These are phyloP conservation scores for Penicillium alfredii DNA, from an alignment of 495 filamentous ascomycete genomes.

Conservation along the genomic window DNA sequence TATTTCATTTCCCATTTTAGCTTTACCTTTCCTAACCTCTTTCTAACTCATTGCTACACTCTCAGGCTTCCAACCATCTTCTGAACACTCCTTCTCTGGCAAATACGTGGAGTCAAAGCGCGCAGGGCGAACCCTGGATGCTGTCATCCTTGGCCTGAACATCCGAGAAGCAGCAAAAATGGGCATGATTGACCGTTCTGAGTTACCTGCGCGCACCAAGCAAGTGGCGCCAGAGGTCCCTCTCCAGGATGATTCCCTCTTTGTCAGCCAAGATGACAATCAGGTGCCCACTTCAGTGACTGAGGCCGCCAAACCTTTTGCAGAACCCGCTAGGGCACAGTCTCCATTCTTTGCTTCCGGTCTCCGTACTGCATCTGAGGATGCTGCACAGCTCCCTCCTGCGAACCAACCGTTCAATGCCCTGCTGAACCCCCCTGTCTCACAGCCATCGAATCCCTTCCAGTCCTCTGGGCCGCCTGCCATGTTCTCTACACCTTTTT, in stretches of 20 bases:
- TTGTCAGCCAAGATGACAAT: slow-evolving; percentile 40
- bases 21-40: too few relatives aligned
- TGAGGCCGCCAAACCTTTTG: slow-evolving; percentile 1
- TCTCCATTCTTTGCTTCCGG: background rate
- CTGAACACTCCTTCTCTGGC: slow-evolving; percentile 47
- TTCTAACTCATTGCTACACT: background rate
- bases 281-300: slow-evolving; percentile 12
- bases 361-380: slow-evolving; percentile 6
- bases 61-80: slow-evolving; percentile 37
- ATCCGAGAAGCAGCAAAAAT: slow-evolving; percentile 42
- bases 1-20: background rate
- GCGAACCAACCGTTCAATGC: background rate
- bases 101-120: slow-evolving; percentile 48
- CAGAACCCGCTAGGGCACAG: slow-evolving; percentile 1
- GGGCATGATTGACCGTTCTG: slow-evolving; percentile 39
- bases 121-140: slow-evolving; percentile 39
- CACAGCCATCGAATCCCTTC: slow-evolving; percentile 9
- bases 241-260: slow-evolving; percentile 35
- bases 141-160: slow-evolving; percentile 47
- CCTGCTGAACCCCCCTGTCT: background rate
- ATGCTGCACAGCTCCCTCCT: slow-evolving; percentile 7
- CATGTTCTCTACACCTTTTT: background rate
- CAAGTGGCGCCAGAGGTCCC: slow-evolving; percentile 4
- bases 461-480: background rate
- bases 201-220: slow-evolving; percentile 17